Conservation (phyloP, 768 basidiomycete species). For the Sistotremastrum suecicum region DNA sequence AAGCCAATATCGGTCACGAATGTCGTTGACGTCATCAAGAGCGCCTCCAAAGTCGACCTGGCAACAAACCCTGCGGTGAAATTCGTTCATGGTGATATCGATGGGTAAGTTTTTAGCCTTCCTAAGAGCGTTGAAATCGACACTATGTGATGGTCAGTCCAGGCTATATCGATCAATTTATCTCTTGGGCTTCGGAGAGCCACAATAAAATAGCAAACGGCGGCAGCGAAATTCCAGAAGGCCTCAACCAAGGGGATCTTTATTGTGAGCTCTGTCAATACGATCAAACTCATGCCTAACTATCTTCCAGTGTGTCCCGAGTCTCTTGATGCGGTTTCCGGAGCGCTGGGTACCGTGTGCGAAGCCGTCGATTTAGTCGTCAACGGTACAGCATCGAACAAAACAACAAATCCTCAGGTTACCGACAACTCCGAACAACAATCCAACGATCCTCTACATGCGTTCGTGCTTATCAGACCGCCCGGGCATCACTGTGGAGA, state of each 20-base stretch:
- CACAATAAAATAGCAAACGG: conserved; percentile 43
- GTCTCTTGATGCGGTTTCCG: conserved; percentile 65
- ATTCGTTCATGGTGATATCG: conserved; percentile 59
- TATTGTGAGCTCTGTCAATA: conserved; percentile 43
- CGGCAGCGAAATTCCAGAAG: conserved; percentile 63
- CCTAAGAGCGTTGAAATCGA: background rate
- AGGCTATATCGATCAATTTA: conserved; percentile 45
- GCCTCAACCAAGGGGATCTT: conserved; percentile 63
- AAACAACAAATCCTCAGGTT: background rate
- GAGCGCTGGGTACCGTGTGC: conserved; percentile 71
- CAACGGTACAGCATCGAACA: conserved; percentile 9
- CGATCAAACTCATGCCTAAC: background rate
- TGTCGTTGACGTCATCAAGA: conserved; percentile 35
- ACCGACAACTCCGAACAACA: background rate
- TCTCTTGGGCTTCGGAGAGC: conserved; percentile 45
- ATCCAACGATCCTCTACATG: conserved; percentile 15
- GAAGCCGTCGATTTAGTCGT: conserved; percentile 73
- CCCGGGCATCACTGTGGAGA: conserved; percentile 95
- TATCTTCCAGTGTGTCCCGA: conserved; percentile 50
- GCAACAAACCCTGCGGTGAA: conserved; percentile 51
- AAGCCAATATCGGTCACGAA: background rate
- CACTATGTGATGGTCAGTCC: no score
- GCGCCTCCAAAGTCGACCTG: conserved; percentile 39
- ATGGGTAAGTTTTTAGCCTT: conserved; percentile 31
- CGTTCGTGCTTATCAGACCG: conserved; percentile 78